Percentiles rank a stretch among this genome's conserved stretches.
phyloP scores from a whole-genome alignment of 2,329 filamentous ascomycete genomes.

The Trichoderma afroharzianum region DNA sequence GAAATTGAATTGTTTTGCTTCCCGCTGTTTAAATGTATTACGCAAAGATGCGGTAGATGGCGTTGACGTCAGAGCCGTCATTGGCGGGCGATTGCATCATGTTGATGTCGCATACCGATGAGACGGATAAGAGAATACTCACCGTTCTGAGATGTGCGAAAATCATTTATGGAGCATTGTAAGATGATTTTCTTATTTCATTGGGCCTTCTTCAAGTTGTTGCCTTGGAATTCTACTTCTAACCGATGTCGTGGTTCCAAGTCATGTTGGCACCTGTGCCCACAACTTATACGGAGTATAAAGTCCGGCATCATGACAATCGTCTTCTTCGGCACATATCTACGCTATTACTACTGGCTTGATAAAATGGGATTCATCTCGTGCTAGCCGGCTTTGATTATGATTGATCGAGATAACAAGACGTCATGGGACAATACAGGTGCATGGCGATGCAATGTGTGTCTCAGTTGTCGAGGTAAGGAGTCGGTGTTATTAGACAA shows the following conservation, averaged over 20 bases:
- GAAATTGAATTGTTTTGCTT: background rate
- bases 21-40: background rate
- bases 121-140: background rate
- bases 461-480: background rate
- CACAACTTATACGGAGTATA: background rate
- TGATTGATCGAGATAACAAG: background rate
- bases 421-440: background rate
- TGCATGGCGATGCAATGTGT: background rate
- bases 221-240: background rate
- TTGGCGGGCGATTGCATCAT: constrained; percentile 15
- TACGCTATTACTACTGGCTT: background rate
- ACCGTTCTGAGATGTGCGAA: background rate
- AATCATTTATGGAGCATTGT: background rate
- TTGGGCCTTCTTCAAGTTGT: background rate
- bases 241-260: background rate
- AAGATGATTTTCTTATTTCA: background rate
- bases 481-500: background rate
- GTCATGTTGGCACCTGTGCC: background rate
- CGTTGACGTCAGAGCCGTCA: constrained; percentile 17
- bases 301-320: background rate
- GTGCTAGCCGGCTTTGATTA: background rate
- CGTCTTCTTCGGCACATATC: background rate
- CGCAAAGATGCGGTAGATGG: background rate
- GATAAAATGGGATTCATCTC: background rate
- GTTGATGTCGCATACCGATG: constrained; percentile 15